Evolutionary conservation across 1,139 yeast species (phyloP), one percentile per base, ranked within the genome.

Genomic region (Yamadazyma jaroonii): DNA sequence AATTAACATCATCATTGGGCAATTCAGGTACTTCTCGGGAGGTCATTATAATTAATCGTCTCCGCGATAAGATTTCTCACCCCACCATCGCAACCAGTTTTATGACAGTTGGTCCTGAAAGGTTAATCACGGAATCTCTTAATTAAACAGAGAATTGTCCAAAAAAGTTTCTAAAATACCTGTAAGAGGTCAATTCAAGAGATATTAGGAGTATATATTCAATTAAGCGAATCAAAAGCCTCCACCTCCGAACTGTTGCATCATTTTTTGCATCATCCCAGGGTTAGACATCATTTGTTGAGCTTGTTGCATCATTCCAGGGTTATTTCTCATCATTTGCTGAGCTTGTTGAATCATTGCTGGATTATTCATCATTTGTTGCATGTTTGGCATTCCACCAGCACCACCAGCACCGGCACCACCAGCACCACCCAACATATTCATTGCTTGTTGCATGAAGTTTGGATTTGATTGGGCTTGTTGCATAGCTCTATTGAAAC

Each of bases 231-330:
- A n/a, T n/a, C n/a, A n/a, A 6, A 17, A 17, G 28, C 32, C 35
- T 20, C 41, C 41, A 27, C 42, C 42, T 25, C 73, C 75, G 28
- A 84, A 81, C 53, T 81, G 86, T 57, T 77, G 74, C 82, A 85
- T 84, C 87, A 84, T 79, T 52, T 81, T 79, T 57, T 83, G 84
- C 81, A 84, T 71, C 76, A 71, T 69, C 3, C 74, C 74, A n/a
- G 77, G 77, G 48, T 71, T 64, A 48, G 67, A 70, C 77, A 71
- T 71, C 77, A 71, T 71, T 45, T 70, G 74, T 48, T 70, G 76
- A 2, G 77, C 77, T 49, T 70, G 76, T 45, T 68, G 75, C 86
- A 82, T 81, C 78, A 84, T 76, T 53, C 72, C 76, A 9, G 94
- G 94, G 56, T 84, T 83, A 55, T 68, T 76, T 71, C 79, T 76